A percentile compares a stretch with the other conserved stretches of the same genome.
Evolutionary conservation across 2,329 filamentous ascomycete genomes (phyloP).

Genomic region (Fusarium cyanostomum): DNA sequence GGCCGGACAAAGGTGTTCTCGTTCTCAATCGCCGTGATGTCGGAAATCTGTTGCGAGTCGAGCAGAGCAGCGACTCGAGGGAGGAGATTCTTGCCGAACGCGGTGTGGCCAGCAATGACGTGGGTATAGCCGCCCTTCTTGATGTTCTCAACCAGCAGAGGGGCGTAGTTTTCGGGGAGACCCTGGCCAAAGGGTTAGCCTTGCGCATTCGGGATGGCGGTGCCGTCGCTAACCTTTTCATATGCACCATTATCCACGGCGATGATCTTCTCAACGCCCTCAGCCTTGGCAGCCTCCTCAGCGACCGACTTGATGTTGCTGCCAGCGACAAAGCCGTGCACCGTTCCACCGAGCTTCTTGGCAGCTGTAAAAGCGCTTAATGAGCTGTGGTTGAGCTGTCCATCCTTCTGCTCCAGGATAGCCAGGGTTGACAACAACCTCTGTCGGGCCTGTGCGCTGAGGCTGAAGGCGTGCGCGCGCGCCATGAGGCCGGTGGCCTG

Average conservation of each 20-base stretch:
- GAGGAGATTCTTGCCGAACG: constrained; percentile 95
- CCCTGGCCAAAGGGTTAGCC: constrained; percentile 62
- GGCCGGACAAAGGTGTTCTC: constrained; percentile 96
- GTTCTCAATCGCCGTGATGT: constrained; percentile 85
- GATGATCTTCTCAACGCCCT: constrained; percentile 91
- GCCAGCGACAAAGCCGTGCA: constrained; percentile 90
- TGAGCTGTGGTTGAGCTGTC: constrained; percentile 83
- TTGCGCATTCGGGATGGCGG: background rate
- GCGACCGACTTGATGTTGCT: constrained; percentile 78
- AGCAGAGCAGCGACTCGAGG: constrained; percentile 91
- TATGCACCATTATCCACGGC: constrained; percentile 89
- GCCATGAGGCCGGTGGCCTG: constrained; percentile 42
- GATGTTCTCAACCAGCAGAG: constrained; percentile 93
- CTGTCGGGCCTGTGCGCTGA: constrained; percentile 46
- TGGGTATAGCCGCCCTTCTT: constrained; percentile 96
- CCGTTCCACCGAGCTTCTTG: constrained; percentile 81
- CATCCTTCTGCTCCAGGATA: constrained; percentile 90
- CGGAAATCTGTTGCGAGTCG: constrained; percentile 92
- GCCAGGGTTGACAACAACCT: constrained; percentile 86
- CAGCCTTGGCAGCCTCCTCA: constrained; percentile 85
- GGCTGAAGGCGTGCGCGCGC: constrained; percentile 37
- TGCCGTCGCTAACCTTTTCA: constrained; percentile 73
- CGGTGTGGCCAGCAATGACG: constrained; percentile 88
- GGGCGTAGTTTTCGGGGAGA: constrained; percentile 93
- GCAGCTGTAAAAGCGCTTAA: constrained; percentile 88